Conservation (phyloP, 2,329 filamentous ascomycete genomes). For the Aspergillus piperis region DNA sequence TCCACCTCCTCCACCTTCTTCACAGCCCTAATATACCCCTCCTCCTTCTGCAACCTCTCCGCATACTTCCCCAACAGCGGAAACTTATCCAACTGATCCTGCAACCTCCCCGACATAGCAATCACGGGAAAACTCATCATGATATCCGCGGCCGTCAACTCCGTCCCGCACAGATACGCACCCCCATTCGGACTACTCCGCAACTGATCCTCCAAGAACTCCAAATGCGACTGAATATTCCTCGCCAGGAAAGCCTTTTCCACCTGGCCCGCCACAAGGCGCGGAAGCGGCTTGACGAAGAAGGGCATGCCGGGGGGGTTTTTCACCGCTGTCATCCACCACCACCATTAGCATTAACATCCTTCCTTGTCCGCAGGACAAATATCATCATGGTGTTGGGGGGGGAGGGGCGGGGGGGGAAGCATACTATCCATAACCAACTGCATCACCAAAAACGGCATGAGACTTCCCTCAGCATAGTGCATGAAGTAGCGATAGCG, state of each 20-base stretch:
- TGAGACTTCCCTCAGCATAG: slow-evolving; percentile 81
- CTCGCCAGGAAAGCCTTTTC: slow-evolving; percentile 42
- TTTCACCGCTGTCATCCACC: slow-evolving; percentile 43
- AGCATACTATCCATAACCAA: slow-evolving; percentile 61
- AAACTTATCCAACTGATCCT: slow-evolving; percentile 33
- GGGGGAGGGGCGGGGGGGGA: too few relatives aligned
- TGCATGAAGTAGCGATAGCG: slow-evolving; percentile 72
- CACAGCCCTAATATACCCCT: slow-evolving; percentile 44
- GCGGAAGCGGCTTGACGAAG: slow-evolving; percentile 67
- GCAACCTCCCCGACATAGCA: slow-evolving; percentile 37
- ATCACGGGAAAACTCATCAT: slow-evolving; percentile 50
- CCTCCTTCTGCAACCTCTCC: slow-evolving; percentile 36
- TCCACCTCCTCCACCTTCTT: slow-evolving; percentile 46
- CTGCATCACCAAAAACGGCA: slow-evolving; percentile 67
- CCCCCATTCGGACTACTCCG: slow-evolving; percentile 43
- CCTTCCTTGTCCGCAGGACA: neutral
- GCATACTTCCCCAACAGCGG: slow-evolving; percentile 42
- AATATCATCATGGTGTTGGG: neutral
- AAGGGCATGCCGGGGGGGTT: slow-evolving; percentile 60
- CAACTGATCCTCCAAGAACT: slow-evolving; percentile 49
- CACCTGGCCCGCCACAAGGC: slow-evolving; percentile 52
- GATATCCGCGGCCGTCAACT: slow-evolving; percentile 50
- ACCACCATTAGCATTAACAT: neutral
- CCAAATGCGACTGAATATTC: slow-evolving; percentile 45
- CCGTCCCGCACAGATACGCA: slow-evolving; percentile 45